Evolutionary conservation across 2,329 filamentous ascomycete species (phyloP), one percentile per base, ranked within the genome.

Genomic region (Akanthomyces lecanii): DNA sequence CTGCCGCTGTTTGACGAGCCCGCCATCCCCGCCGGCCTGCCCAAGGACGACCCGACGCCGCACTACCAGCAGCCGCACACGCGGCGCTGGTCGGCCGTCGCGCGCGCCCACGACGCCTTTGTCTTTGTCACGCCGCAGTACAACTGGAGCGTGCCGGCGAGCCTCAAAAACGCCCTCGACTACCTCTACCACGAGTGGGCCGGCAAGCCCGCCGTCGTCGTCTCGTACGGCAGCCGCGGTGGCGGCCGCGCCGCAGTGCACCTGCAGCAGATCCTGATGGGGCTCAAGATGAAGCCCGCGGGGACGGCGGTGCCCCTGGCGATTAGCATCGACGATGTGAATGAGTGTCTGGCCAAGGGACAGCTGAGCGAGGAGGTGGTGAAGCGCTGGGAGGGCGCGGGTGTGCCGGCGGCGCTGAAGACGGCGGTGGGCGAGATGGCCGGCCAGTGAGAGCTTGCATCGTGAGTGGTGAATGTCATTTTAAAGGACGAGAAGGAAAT

Each of bases 81-180:
- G 40, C 74, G 72, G n/a, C 71, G 69, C 0, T 84, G 82, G 81
- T 78, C 73, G 38, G 68, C 67, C 5, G 75, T 76, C 64, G 79
- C 83, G 45, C 66, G 70, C n/a, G 70, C 71, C 30, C 75, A 80
- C 70, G 76, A 80, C 55, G 81, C 69, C 18, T 83, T 81, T 69
- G 69, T 85, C 40, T 72, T 83, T 54, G 77, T 84, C 50, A 76
- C 78, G n/a, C 77, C 80, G 1, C 78, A 84, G 70, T 87, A 87
- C 69, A 87, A 88, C 74, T 81, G 74, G 69, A 79, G 82, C 28
- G 72, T 85, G 6, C 75, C 84, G 0, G 83, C 79, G 0, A 78
- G 75, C 7, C 72, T 83, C 55, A 88, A 88, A 75, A 88, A 87
- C 68, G 84, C 85, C 6, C 78, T 88, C 62, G 85, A 88, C 69